Conservation (phyloP, 2,329 filamentous ascomycete genomes). For the Alternaria arborescens region DNA sequence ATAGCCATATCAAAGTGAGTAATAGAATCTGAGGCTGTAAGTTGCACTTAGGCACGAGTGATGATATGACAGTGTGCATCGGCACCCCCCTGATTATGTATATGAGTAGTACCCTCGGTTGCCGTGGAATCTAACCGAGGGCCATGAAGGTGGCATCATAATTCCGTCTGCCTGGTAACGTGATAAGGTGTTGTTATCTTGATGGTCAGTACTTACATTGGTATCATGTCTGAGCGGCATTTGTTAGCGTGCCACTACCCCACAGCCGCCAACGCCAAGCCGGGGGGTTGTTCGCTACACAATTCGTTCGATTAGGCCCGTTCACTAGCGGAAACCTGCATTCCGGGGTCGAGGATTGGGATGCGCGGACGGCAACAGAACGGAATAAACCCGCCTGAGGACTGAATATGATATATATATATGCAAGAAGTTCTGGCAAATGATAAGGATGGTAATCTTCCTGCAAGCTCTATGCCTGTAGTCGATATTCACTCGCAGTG, state of each 20-base stretch:
- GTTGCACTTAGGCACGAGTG: too few species aligned
- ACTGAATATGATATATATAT: not conserved
- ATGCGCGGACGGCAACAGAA: not conserved
- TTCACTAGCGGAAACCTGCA: not conserved
- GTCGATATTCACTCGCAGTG: too few species aligned
- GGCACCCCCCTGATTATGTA: too few species aligned
- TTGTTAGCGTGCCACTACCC: slow-evolving; percentile 1
- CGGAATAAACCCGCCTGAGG: not conserved
- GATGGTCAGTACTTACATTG: not conserved
- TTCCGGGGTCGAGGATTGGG: not conserved
- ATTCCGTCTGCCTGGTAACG: not conserved
- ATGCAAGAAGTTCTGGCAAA: too few species aligned
- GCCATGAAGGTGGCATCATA: not conserved
- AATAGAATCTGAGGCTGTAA: not conserved
- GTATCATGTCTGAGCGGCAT: slow-evolving; percentile 6
- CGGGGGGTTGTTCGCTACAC: slow-evolving; percentile 1
- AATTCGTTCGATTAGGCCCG: slow-evolving; percentile 6
- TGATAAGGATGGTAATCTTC: too few species aligned
- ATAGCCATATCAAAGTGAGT: not conserved
- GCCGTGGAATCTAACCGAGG: not conserved
- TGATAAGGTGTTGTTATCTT: not conserved
- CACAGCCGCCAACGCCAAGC: slow-evolving; percentile 9
- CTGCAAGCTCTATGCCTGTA: too few species aligned
- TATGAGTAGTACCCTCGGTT: too few species aligned
- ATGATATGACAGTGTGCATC: too few species aligned